Evolutionary conservation across 352 stramenopile genomes (phyloP), one percentile per base, ranked within the genome.

Genomic region (Elongisporangium senticosum): DNA sequence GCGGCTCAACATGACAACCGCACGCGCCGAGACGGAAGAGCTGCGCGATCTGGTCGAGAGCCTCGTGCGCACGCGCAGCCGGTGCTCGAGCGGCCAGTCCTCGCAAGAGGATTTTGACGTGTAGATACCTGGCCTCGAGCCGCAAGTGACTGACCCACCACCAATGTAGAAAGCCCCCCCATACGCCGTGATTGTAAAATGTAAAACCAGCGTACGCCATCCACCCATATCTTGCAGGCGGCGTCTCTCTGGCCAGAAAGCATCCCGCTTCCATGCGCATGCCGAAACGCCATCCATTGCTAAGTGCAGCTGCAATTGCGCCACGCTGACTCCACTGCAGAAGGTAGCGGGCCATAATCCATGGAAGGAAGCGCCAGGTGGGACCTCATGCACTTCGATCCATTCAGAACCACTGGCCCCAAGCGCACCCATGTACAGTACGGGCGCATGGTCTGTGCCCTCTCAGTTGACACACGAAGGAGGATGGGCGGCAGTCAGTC

Each of bases 41-140:
- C 65, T 85, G 51, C 81, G 79, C 14, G 71, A 83, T 43, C 61
- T 89, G 2, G 76, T 89, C 57, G 77, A 89, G 58, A 68, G 74
- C 1, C 54, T 90, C 8, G 67, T 62, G 28, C 79, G 78, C 3
- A 52, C 74, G 48, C 75, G 75, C 51, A 80, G 71, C 49, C 75
- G 75, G 3, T 82, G 72, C 54, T 82, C 72, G 13, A 85, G 75
- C 52, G 75, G 75, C 0, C 75, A 85, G 54, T 85, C 75, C 33
- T 43, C 33, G 33, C 33, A 43, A 43, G 33, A 43, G 11, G 33
- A 43, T 17, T 43, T 43, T 17, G 33, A 43, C 33, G 33, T 43
- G 33, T 43, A 43, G 33, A 43, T 43, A 17, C 33, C 5, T 17
- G 26, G 26, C 8, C 26, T 13, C 8, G 8, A 11, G 8, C 26